These are phyloP conservation scores for Lichtheimia corymbifera DNA, from an alignment of 371 early-diverging fungal species.

Conservation along the genomic window DNA sequence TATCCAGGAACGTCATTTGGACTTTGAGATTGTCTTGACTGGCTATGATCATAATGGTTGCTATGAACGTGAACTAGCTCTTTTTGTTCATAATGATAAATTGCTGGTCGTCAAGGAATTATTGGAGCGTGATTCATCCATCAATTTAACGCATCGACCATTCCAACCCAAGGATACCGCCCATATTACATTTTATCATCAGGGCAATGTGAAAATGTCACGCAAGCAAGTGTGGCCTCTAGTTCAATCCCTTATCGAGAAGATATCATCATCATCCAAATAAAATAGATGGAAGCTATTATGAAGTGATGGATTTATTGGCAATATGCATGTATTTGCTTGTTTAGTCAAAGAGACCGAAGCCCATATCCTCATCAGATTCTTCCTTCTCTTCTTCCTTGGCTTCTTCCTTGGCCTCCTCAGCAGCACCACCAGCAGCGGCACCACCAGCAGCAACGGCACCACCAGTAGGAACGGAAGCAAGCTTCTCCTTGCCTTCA, in stretches of 20 bases:
- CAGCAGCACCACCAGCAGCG: conserved; percentile 51
- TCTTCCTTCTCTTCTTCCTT: conserved; percentile 85
- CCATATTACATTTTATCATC: conserved; percentile 40
- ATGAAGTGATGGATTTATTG: conserved; percentile 7
- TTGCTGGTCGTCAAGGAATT: conserved; percentile 17
- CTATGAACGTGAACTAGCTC: conserved; percentile 66
- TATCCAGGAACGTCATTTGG: conserved; percentile 45
- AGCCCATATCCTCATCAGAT: conserved; percentile 78
- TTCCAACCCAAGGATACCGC: conserved; percentile 5
- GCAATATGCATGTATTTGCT: background rate
- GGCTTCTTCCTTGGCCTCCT: conserved; percentile 60
- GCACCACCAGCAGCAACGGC: conserved; percentile 69
- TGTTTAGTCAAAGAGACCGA: conserved; percentile 52
- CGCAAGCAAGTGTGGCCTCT: conserved; percentile 76
- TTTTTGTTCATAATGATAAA: conserved; percentile 36
- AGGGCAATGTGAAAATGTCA: conserved; percentile 58
- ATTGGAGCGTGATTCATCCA: conserved; percentile 27
- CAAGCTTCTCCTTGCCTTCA: conserved; percentile 90
- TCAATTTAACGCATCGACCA: conserved; percentile 8
- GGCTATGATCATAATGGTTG: conserved; percentile 42
- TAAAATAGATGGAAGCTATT: conserved; percentile 69
- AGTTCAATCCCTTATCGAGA: conserved; percentile 24
- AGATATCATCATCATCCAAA: too few relatives aligned
- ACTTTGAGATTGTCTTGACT: conserved; percentile 62
- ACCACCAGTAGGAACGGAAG: conserved; percentile 91